phyloP scores from a whole-genome alignment of 176 grass and related monocot genomes.

The Hordeum vulgare region MorexV3_pseudomolecules_assembly NC_058523.1:281098955-281099454 shows the following conservation, averaged over 20 bases:
- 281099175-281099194: slow-evolving; percentile 48
- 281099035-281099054: slow-evolving; percentile 83
- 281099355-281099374: background rate
- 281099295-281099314: background rate
- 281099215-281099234: slow-evolving; percentile 24
- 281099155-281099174: slow-evolving; percentile 26
- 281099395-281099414: background rate
- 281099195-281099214: slow-evolving; percentile 96
- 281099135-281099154: slow-evolving; percentile 35
- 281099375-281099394: background rate
- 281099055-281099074: slow-evolving; percentile 84
- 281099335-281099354: background rate
- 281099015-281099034: slow-evolving; percentile 81
- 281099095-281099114: slow-evolving; percentile 40
- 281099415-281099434: background rate
- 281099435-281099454: background rate
- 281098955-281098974: background rate
- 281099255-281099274: background rate
- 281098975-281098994: slow-evolving; percentile 36
- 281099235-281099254: background rate
- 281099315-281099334: background rate
- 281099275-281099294: background rate
- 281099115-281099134: slow-evolving; percentile 29
- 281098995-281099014: slow-evolving; percentile 75
- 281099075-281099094: slow-evolving; percentile 64